Evolutionary conservation across 2,329 filamentous ascomycete species (phyloP), one percentile per base, ranked within the genome.

Genomic region (Aspergillus hortae): DNA sequence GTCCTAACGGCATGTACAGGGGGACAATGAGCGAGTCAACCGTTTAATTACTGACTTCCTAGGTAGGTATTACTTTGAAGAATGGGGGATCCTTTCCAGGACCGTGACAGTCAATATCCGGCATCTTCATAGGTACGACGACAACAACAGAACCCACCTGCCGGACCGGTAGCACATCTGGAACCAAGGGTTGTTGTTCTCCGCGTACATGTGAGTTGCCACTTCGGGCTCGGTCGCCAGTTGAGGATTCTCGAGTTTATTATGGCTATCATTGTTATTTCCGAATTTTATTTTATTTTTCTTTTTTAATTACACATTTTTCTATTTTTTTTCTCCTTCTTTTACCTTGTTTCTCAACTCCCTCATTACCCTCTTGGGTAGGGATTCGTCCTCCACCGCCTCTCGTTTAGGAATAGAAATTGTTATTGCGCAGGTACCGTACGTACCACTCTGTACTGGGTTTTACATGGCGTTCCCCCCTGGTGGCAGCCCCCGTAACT

Each of bases 191-290:
- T 38, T 42, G 40, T 7, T 19, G 23, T 46, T 21, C 52, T 41
- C 19, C 42, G 32, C 15, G 43, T 47, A 46, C 48, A 52, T 45
- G 40, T 52, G 42, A 41, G 32, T 59, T 53, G 55, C 57, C 57
- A 57, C 57, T 51, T 48, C 36, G 6, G 44, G 51, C 45, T 49
- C 56, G 47, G 55, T 49, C 35, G 44, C 41, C 49, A 47, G 33
- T 44, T 49, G 41, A 30, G 35, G 9, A 30, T 25, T 27, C 35
- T 11, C 38, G 46, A 35, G 23, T 40, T 48, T 21, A 42, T 19
- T 42, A 21, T 42, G 6, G 19, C 4, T 15, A 5, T n/a, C 17
- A n/a, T 17, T 42, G 19, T 40, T 14, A 48, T 17, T 23, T 6
- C 23, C 23, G 6, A 48, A 23, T 35, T 52, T 30, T 27, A 27